Base-by-base conservation (phyloP, 129 eudicot genomes). In the Centrapalus pauciflorus region DNA sequence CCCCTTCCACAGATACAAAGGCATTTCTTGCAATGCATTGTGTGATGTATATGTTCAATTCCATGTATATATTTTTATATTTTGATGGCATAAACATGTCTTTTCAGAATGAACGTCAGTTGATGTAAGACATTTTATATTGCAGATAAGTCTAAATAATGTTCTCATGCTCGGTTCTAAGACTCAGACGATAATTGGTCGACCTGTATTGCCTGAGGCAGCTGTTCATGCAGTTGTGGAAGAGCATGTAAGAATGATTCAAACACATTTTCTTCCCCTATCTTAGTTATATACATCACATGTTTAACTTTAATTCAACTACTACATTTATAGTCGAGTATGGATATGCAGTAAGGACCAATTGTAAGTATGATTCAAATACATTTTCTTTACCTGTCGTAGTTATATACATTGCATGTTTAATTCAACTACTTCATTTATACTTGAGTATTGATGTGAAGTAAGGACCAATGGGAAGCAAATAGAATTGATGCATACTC, bases 211-310 rank as follows among this genome's bases (percentile, higher is more conserved):
- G 81, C 95, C 91, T 25, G 92, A 88, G 51, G 92, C 95, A 32
- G 78, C 89, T 74, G 98, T 93, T 76, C 92, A 88, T 76, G 99
- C 96, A 45, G 82, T 93, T 35, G 96, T 89, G 16, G 99, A 93
- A 75, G 99, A 93, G 76, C 99, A 93, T 84, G 99, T 93, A 86
- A 84, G 81, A 48, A 24, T 45, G 10, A 24, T 49, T n/a, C 61
- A 37, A 49, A 12, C 30, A 1, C 64, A 13, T 5, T 43, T 27
- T 69, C 29, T 14, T 34, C 13, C 9, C 12, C 27, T 52, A 14
- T 58, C 13, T 12, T 30, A 41, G 6, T 4, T 55, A 26, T 27
- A 46, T 12, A 16, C 11, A 23, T 3, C 49, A 7, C n/a, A 38
- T 4, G 6, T 29, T 43, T 11, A 60, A 0, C 7, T 48, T 10